phyloP scores from a whole-genome alignment of 495 filamentous ascomycete species.

The Hypoxylon intermedium region DNA sequence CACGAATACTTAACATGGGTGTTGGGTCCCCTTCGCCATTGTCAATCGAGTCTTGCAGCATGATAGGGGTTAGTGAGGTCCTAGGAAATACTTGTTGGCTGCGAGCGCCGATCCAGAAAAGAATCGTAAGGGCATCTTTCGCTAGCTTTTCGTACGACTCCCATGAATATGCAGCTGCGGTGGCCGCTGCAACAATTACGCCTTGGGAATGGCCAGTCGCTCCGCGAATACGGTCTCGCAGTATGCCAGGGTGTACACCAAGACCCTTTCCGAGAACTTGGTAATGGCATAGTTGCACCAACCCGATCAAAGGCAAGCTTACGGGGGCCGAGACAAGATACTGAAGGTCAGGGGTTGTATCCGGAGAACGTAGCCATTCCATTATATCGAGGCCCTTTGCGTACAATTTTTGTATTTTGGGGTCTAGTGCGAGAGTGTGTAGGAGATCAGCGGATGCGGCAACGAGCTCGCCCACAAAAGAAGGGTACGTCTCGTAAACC shows the following conservation, averaged over 20 bases:
- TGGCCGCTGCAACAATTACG: slow-evolving; percentile 90
- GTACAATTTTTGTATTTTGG: slow-evolving; percentile 91
- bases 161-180: slow-evolving; percentile 87
- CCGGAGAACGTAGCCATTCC: slow-evolving; percentile 85
- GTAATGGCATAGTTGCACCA: slow-evolving; percentile 94
- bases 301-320: slow-evolving; percentile 93
- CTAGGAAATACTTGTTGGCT: slow-evolving; percentile 97
- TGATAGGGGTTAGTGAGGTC: slow-evolving; percentile 88
- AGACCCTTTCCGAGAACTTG: slow-evolving; percentile 88
- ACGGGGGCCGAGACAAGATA: slow-evolving; percentile 97
- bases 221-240: slow-evolving; percentile 80
- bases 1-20: slow-evolving; percentile 96
- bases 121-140: slow-evolving; percentile 80
- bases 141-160: slow-evolving; percentile 82
- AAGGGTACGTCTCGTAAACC: slow-evolving; percentile 87
- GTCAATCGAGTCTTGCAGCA: slow-evolving; percentile 92
- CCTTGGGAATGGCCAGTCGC: slow-evolving; percentile 98
- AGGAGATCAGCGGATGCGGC: slow-evolving; percentile 79
- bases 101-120: slow-evolving; percentile 99
- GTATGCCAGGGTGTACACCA: slow-evolving; percentile 82
- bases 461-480: slow-evolving; percentile 86
- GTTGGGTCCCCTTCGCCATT: slow-evolving; percentile 93
- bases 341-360: slow-evolving; percentile 89
- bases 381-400: slow-evolving; percentile 93
- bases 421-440: slow-evolving; percentile 81